Conservation (phyloP, 148 eudicot genomes). For the Spergularia bocconei region DNA sequence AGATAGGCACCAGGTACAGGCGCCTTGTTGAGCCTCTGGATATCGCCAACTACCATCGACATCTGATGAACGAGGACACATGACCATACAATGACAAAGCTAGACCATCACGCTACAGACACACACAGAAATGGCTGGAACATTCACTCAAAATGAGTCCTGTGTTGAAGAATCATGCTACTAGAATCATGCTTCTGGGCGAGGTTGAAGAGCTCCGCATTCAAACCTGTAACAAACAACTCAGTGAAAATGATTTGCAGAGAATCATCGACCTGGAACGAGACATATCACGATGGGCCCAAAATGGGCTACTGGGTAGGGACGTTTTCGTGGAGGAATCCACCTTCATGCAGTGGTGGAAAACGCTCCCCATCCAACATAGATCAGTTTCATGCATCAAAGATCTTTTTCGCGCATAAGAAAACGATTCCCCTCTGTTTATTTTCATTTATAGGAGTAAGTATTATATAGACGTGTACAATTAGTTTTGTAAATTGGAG, state of each 20-base stretch:
- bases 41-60: slow-evolving; percentile 84
- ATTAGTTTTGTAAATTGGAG: not conserved
- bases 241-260: slow-evolving; percentile 39
- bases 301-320: slow-evolving; percentile 32
- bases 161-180: slow-evolving; percentile 38
- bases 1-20: slow-evolving; percentile 75
- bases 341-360: slow-evolving; percentile 86
- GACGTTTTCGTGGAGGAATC: slow-evolving; percentile 64
- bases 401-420: slow-evolving; percentile 27
- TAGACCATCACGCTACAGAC: slow-evolving; percentile 70
- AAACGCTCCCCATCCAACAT: slow-evolving; percentile 58
- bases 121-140: slow-evolving; percentile 74
- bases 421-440: not conserved
- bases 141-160: slow-evolving; percentile 46
- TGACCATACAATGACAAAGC: slow-evolving; percentile 68
- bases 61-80: slow-evolving; percentile 68
- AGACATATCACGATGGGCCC: slow-evolving; percentile 42
- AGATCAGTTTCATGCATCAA: slow-evolving; percentile 46
- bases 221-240: slow-evolving; percentile 26
- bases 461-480: not conserved
- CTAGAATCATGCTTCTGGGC: slow-evolving; percentile 85
- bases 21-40: slow-evolving; percentile 77
- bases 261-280: slow-evolving; percentile 46
- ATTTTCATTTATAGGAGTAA: not conserved
- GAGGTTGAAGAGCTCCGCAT: slow-evolving; percentile 68